Evolutionary conservation across 768 basidiomycete genomes (phyloP), one percentile per base, ranked within the genome.

Genomic region (Trametes punicea): DNA sequence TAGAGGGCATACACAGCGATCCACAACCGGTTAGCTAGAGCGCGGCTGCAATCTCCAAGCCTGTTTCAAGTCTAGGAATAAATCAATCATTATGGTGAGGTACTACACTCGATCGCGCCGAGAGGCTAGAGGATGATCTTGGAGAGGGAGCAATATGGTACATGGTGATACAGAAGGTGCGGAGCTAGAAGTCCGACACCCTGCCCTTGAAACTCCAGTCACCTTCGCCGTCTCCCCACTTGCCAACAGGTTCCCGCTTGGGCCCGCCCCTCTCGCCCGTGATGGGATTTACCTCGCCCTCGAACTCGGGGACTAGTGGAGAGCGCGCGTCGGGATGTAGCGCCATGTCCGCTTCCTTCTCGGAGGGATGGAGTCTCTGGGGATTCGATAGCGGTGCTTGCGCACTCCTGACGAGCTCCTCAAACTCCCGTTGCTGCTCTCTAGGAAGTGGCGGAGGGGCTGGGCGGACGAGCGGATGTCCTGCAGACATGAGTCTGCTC

Each of bases 171-270:
- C n/a, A n/a, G n/a, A n/a, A n/a, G n/a, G n/a, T n/a, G n/a, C n/a
- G n/a, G 21, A 25, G 13, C 47, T 70, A 93, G 71, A 93, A 93
- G 74, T 93, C 92, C 18, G 90, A 89, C 25, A 91, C 91, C 21
- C 90, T 77, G 10, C 93, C 93, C 64, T 90, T 91, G 74, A 87
- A 90, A 62, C 90, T 94, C 93, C 93, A 95, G 66, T 94, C 93
- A 2, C 88, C 87, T 41, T 78, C 76, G 33, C 77, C 72, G 6
- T 70, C 65, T 16, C 73, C 74, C 82, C 83, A 86, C 47, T 73
- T 78, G 31, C 73, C 67, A 9, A 94, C 80, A 13, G 93, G 93
- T 67, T 96, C 93, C 27, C 75, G 78, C 75, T 94, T 95, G 20
- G 93, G 93, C 0, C 93, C 93, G 0, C 90, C 91, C 44, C 79